Base-by-base conservation (phyloP, 495 filamentous ascomycete species). In the Xylaria curta region DNA sequence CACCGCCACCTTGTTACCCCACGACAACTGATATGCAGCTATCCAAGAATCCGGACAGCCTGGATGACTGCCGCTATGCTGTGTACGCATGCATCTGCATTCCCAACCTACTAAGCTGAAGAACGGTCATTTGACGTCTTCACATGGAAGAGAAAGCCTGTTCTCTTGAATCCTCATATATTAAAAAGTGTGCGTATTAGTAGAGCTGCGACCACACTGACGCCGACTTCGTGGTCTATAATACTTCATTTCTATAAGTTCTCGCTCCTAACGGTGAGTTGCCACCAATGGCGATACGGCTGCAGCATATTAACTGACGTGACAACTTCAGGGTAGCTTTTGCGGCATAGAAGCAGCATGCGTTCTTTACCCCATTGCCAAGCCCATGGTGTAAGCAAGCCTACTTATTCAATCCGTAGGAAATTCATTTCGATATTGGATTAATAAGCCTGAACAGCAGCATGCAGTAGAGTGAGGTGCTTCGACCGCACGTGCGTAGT, bases 61-160 rank as follows among this genome's bases (percentile, higher is more conserved):
- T 63, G 38, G 19, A n/a, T 63, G 60, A 63, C 21, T 61, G 8
- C 59, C 36, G 10, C 59, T 8, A 61, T 63, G 21, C 28, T 63
- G 13, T 63, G 60, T 44, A 15, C 21, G 60, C 60, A 42, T 63
- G 60, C 33, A 33, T 38, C 58, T 60, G 33, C 58, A 38, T 33
- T 60, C 31, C 8, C 21, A 8, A 66, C 21, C 44, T 53, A 51
- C 44, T 47, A 38, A 49, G 15, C 24, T 51, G 10, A 19, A 21
- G 46, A 42, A 42, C 49, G 21, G 65, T 67, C 65, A 67, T 26
- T 67, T 56, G 65, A 56, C 49, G n/a, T 54, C 65, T 67, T 65
- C 62, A 49, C 40, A 33, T 60, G 66, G 17, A 36, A 61, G 42
- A 61, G 15, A 61, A 69, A 47, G 38, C 38, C 66, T 47, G 54